Conservation (phyloP, 352 stramenopile genomes). For the Hyaloperonospora arabidopsidis region DNA sequence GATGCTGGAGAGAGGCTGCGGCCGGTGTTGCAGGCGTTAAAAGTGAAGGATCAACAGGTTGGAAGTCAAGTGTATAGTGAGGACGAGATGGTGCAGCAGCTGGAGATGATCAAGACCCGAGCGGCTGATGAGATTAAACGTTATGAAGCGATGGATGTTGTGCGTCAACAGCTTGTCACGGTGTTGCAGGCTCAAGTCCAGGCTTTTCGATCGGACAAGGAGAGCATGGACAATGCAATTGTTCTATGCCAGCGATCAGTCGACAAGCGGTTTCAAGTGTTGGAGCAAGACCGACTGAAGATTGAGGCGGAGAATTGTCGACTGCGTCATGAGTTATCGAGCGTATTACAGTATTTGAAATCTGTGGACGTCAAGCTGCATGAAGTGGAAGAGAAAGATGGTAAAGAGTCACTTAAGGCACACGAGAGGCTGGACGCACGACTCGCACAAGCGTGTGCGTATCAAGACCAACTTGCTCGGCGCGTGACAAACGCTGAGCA, state of each 20-base stretch:
- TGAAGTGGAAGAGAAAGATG: slow-evolving; percentile 7
- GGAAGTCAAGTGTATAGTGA: slow-evolving; percentile 1
- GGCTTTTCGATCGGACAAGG: slow-evolving; percentile 7
- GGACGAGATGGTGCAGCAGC: neutral
- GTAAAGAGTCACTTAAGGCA: neutral
- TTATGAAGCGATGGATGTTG: slow-evolving; percentile 6
- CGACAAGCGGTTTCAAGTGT: slow-evolving; percentile 10
- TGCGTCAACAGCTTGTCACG: slow-evolving; percentile 9
- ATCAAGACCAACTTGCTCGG: slow-evolving; percentile 5
- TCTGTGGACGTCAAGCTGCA: slow-evolving; percentile 6
- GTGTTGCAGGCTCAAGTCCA: slow-evolving; percentile 15
- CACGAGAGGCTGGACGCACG: slow-evolving; percentile 5
- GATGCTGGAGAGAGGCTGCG: slow-evolving; percentile 11
- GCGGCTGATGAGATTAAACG: slow-evolving; percentile 1
- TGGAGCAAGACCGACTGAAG: slow-evolving; percentile 11
- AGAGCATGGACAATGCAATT: slow-evolving; percentile 16
- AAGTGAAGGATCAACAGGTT: neutral
- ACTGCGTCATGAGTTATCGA: slow-evolving; percentile 12
- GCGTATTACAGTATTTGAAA: slow-evolving; percentile 6
- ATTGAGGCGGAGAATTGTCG: slow-evolving; percentile 14
- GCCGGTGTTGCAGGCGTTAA: slow-evolving; percentile 1
- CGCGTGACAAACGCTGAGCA: slow-evolving; percentile 11
- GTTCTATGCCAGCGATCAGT: slow-evolving; percentile 16
- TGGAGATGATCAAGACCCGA: slow-evolving; percentile 1
- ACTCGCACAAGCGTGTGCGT: slow-evolving; percentile 5